Conservation (phyloP, 2,329 filamentous ascomycete genomes). For the Alternaria tenuissima region DNA sequence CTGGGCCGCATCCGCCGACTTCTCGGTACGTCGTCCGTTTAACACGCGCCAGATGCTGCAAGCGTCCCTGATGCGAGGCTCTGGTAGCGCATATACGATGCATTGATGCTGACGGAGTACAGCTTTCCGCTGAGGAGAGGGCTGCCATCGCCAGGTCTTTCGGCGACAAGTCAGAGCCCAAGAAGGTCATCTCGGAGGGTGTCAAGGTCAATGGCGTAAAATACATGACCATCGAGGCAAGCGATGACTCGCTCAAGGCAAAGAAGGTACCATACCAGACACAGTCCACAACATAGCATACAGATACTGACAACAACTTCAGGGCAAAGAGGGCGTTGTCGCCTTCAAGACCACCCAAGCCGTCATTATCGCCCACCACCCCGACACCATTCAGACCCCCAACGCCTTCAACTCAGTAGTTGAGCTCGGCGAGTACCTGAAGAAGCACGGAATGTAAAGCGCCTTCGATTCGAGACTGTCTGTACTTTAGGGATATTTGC, state of each 20-base stretch:
- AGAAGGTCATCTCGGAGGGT: slow-evolving; percentile 75
- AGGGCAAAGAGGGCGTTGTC: slow-evolving; percentile 82
- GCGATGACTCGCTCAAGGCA: slow-evolving; percentile 82
- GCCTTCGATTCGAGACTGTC: slow-evolving; percentile 22
- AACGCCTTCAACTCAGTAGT: slow-evolving; percentile 81
- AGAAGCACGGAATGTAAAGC: slow-evolving; percentile 75
- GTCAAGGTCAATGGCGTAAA: slow-evolving; percentile 78
- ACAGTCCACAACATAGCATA: not conserved
- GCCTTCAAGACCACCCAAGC: slow-evolving; percentile 89
- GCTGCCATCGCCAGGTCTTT: slow-evolving; percentile 60
- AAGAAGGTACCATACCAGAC: slow-evolving; percentile 71
- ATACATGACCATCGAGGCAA: slow-evolving; percentile 78
- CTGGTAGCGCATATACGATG: slow-evolving; percentile 1
- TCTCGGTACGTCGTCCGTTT: slow-evolving; percentile 68
- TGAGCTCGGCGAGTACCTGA: slow-evolving; percentile 86
- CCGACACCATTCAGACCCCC: slow-evolving; percentile 75
- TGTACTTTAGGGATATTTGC: slow-evolving; percentile 52
- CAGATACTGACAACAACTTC: slow-evolving; percentile 20
- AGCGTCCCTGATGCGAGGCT: not conserved
- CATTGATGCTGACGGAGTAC: slow-evolving; percentile 21
- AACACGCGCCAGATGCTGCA: slow-evolving; percentile 8
- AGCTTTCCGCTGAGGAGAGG: slow-evolving; percentile 65
- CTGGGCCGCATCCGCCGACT: slow-evolving; percentile 86
- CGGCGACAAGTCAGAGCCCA: slow-evolving; percentile 66
- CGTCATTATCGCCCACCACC: slow-evolving; percentile 88